Base-by-base conservation (phyloP, 257 asterid species). In the Plantago elongata region DNA sequence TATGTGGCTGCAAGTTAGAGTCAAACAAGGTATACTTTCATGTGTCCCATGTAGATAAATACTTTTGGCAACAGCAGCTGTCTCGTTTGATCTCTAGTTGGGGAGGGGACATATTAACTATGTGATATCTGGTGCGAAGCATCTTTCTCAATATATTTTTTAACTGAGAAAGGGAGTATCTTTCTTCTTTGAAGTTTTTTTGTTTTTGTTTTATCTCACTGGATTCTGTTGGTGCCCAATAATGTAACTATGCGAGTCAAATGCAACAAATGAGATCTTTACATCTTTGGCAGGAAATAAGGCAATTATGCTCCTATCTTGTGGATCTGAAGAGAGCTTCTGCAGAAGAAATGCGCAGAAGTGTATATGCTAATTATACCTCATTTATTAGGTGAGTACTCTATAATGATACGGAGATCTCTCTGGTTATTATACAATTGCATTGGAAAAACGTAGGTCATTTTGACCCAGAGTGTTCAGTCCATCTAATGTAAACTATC, bases 341-440 rank as follows among this genome's bases (percentile, higher is more conserved):
- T 64, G 99, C 99, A 51, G 99, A 93, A 78, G 99, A 89, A 81
- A 89, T 93, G 99, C 94, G 97, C 68, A 81, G 88, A 78, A 93
- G 99, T 77, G 99, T 93, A 47, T 93, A 83, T 71, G 96, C 97
- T 60, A 93, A 93, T 74, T 93, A 93, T 77, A 81, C 91, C 67
- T 92, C 99, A 69, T 93, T 93, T 78, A 93, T 93, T 61, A 93
- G 97, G 99, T 93, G 74, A 78, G 90, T 73, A 72, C 45, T 69
- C 46, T 34, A 16, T 62, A 22, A 64, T 15, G 51, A 13, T 45
- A 57, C 51, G 18, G 54, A 67, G 13, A 15, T 45, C 13, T 37
- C 22, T 22, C 45, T 43, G 44, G 18, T 18, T 64, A 22, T 40
- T 49, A 18, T 66, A 43, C 54, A 14, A 45, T 51, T 61, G 64